These are phyloP conservation scores for Aureobasidium pullulans DNA, from an alignment of 2,329 filamentous ascomycete genomes.

Conservation along the genomic window DNA sequence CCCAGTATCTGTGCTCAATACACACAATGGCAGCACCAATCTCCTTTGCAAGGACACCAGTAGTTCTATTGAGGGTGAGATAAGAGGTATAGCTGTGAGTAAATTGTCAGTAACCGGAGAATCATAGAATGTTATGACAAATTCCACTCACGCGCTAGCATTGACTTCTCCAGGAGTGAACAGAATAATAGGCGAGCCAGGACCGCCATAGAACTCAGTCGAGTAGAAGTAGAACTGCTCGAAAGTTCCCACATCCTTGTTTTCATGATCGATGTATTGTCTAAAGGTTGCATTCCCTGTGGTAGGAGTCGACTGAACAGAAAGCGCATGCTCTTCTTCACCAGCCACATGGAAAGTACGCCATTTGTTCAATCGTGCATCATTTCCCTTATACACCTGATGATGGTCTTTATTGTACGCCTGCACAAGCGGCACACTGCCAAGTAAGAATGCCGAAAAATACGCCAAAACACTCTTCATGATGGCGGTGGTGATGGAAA, in stretches of 20 bases:
- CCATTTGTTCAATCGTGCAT: not conserved
- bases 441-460: constrained; percentile 4
- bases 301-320: not conserved
- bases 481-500: not conserved
- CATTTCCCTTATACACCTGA: not conserved
- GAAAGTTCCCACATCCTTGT: constrained; percentile 50
- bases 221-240: constrained; percentile 49
- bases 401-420: not conserved
- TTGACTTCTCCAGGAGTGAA: constrained; percentile 43
- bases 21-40: constrained; percentile 48
- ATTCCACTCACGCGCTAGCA: constrained; percentile 34
- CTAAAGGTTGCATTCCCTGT: constrained; percentile 35
- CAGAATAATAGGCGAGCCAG: constrained; percentile 44
- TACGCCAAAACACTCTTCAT: constrained; percentile 3
- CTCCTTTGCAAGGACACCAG: constrained; percentile 45
- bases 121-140: not conserved
- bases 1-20: constrained; percentile 55
- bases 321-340: not conserved
- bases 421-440: not conserved
- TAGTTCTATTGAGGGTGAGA: constrained; percentile 43
- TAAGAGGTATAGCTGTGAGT: constrained; percentile 32
- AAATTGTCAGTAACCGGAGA: no score
- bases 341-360: not conserved
- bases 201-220: constrained; percentile 45
- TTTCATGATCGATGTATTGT: constrained; percentile 52